Evolutionary conservation across 768 basidiomycete genomes (phyloP), one percentile per base, ranked within the genome.

Genomic region (Boletus vermiculosoides): DNA sequence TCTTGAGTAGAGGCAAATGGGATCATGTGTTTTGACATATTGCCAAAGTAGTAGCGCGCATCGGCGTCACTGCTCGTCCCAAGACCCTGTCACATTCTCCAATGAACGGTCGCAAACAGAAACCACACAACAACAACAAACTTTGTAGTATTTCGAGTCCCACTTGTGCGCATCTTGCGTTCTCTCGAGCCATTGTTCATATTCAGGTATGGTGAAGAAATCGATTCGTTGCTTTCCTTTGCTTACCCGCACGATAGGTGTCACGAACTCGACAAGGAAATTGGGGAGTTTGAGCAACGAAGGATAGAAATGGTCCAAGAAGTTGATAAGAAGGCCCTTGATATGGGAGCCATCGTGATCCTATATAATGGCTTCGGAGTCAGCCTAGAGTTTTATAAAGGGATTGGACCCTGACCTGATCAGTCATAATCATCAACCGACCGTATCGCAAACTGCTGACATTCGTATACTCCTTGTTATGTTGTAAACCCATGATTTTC

Each of bases 271-370:
- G 37, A 98, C 92, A 49, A 99, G 76, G 75, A 99, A 99, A 57
- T 89, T 86, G 1, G 92, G 89, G 18, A 97, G 74, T 70, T 87
- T 93, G 55, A 99, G 80, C 22, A 99, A 78, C 2, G 96, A 97
- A 0, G 97, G 97, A 73, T 89, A 98, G 73, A 94, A 98, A 70
- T 95, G 90, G 66, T 98, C 97, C 58, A 99, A 76, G 72, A 94
- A 98, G 74, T 99, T 99, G 77, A 99, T 95, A 48, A 99, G 80
- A 9, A 98, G 83, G n/a, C 97, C 97, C 73, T 99, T 99, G 77
- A 99, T 99, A 75, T 99, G 97, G n/a, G 97, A 98, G 50, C 97
- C 97, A 74, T 99, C 97, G 75, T 98, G 94, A 84, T 99, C 97
- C 94, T 97, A 68, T 4, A 49, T 45, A 5, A 42, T 30, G n/a